Conservation (phyloP, 352 stramenopile species). For the Plasmopara viticola region DNA sequence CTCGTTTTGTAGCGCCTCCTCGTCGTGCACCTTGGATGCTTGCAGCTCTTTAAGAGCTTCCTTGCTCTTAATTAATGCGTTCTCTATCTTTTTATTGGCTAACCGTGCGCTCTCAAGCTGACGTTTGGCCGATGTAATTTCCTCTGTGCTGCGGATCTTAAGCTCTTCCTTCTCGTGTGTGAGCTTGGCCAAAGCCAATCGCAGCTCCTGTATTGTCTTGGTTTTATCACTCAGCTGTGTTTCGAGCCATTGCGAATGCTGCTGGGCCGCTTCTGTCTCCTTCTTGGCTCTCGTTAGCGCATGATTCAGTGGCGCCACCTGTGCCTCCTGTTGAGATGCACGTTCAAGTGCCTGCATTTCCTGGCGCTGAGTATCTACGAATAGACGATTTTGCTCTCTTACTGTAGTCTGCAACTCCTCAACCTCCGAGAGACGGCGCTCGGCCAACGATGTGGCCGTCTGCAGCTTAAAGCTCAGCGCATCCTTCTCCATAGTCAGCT, state of each 20-base stretch:
- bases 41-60: slow-evolving; percentile 69
- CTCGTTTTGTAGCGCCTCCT: slow-evolving; percentile 63
- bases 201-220: slow-evolving; percentile 52
- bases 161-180: slow-evolving; percentile 49
- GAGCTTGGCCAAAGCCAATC: slow-evolving; percentile 45
- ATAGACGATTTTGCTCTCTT: slow-evolving; percentile 47
- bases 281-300: slow-evolving; percentile 40
- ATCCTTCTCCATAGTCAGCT: slow-evolving; percentile 44
- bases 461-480: slow-evolving; percentile 47
- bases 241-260: slow-evolving; percentile 67
- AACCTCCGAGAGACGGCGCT: slow-evolving; percentile 55
- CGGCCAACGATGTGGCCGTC: slow-evolving; percentile 38
- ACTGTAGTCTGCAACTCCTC: slow-evolving; percentile 51
- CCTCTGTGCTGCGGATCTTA: slow-evolving; percentile 44
- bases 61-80: slow-evolving; percentile 49
- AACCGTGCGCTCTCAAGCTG: slow-evolving; percentile 57
- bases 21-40: slow-evolving; percentile 46
- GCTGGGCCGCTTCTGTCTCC: slow-evolving; percentile 41
- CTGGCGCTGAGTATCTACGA: slow-evolving; percentile 48
- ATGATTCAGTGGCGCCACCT: slow-evolving; percentile 51
- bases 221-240: slow-evolving; percentile 61
- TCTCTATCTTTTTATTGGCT: slow-evolving; percentile 64
- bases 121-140: slow-evolving; percentile 36
- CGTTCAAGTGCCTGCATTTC: slow-evolving; percentile 63
- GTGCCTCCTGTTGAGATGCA: slow-evolving; percentile 49